Conservation (phyloP, 2,329 filamentous ascomycete species). For the Seiridium unicorne region DNA sequence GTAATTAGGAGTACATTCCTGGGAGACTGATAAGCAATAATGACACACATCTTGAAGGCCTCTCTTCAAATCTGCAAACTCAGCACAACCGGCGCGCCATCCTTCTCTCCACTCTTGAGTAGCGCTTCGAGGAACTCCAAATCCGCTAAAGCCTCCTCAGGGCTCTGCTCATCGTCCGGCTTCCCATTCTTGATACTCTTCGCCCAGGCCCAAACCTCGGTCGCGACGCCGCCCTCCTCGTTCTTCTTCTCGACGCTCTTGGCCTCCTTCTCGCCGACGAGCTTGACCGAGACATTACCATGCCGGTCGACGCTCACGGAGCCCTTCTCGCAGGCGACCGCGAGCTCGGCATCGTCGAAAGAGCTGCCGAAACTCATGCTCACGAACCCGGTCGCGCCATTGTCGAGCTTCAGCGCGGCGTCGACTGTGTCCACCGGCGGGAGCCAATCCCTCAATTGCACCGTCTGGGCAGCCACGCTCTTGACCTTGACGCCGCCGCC, state of each 20-base stretch:
- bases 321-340: conserved; percentile 57
- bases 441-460: conserved; percentile 53
- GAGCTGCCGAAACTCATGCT: conserved; percentile 57
- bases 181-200: conserved; percentile 47
- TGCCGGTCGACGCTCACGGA: conserved; percentile 45
- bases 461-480: conserved; percentile 53
- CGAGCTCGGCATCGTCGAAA: conserved; percentile 50
- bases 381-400: conserved; percentile 56
- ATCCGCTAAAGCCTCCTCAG: conserved; percentile 59
- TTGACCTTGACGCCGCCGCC: conserved; percentile 41
- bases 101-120: conserved; percentile 44
- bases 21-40: too few species aligned
- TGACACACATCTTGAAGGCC: not conserved
- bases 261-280: conserved; percentile 25
- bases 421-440: conserved; percentile 67
- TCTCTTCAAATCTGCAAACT: conserved; percentile 24
- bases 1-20: too few species aligned
- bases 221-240: conserved; percentile 43
- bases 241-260: conserved; percentile 47
- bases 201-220: conserved; percentile 62
- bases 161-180: conserved; percentile 48
- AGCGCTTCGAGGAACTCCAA: conserved; percentile 57
- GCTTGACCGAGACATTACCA: conserved; percentile 32
- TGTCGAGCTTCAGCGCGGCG: conserved; percentile 52
- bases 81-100: conserved; percentile 38